Base-by-base conservation (phyloP, 371 early-diverging fungal species). In the Chytridiales sp. region DNA sequence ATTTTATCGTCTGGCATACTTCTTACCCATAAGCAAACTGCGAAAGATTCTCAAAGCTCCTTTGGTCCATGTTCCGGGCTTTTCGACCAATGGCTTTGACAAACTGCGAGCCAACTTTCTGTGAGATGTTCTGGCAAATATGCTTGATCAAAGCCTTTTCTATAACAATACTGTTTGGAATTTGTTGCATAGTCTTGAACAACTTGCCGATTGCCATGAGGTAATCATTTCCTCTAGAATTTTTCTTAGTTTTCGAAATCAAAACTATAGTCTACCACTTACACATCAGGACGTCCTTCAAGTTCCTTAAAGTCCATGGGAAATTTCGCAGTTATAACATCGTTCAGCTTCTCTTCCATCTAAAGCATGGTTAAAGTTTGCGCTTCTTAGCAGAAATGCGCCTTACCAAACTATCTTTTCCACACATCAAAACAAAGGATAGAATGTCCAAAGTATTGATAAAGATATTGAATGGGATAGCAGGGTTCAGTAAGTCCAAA, bases 71-170 rank as follows among this genome's bases (percentile, higher is more conserved):
- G 4, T 26, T 35, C 3, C 30, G 21, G 2, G 38, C 38, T 47
- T 64, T 64, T 21, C 21, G 26, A 17, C 42, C 43, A 13, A 64
- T 1, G 8, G 47, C 13, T 2, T 52, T 41, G 13, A 42, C 38
- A 34, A 61, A 47, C 1, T 21, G 22, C 3, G 5, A 67, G 15
- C 77, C 75, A 41, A 82, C 80, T 0, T 70, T 61, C 46, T 86
- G 82, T 13, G 83, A 66, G 2, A 69, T 60, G 38, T 85, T 80
- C 38, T 83, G 79, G 35, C 85, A 79, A 35, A 86, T 68, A 11
- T 82, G 73, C 0, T 74, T 69, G 27, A 81, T 68, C 26, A 87
- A 56, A 0, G 75, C 57, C 27, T 79, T 75, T 50, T 83, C 83
- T 0, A 89, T 53, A 1, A 66, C 63, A 0, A 65, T 60, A 3